Conservation (phyloP, 768 basidiomycete genomes). For the Panaeolus cyanescens region DNA sequence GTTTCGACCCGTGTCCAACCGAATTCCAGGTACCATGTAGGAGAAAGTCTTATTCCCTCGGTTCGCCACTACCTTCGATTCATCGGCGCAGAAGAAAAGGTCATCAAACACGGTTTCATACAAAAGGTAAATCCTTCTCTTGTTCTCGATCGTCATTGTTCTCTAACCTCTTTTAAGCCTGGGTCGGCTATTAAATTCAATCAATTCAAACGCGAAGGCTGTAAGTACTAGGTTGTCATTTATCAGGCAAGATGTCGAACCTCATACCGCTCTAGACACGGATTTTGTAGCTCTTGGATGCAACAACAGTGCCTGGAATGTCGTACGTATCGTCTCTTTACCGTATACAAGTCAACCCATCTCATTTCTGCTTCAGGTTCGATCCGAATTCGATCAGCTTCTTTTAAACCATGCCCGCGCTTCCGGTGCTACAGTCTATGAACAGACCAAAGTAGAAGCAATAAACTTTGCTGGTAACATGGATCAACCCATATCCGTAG, state of each 20-base stretch:
- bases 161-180: conserved; percentile 36
- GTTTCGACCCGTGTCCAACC: background rate
- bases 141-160: background rate
- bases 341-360: background rate
- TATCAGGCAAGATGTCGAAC: background rate
- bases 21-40: conserved; percentile 50
- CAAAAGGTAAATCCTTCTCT: conserved; percentile 39
- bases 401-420: conserved; percentile 56
- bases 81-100: conserved; percentile 56
- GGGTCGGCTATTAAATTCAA: conserved; percentile 68
- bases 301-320: conserved; percentile 62
- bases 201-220: conserved; percentile 65
- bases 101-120: conserved; percentile 50
- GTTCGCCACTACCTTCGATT: conserved; percentile 59
- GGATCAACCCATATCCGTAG: conserved; percentile 50
- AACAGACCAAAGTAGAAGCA: conserved; percentile 52
- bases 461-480: conserved; percentile 46
- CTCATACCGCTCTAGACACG: conserved; percentile 43
- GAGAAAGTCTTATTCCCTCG: conserved; percentile 64
- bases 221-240: conserved; percentile 33
- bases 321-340: conserved; percentile 40
- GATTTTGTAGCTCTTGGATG: conserved; percentile 58
- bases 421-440: conserved; percentile 53
- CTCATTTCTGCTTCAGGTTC: conserved; percentile 35
- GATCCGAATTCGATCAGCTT: conserved; percentile 63